Conservation (phyloP, 2,329 filamentous ascomycete species). For the Xylogone sp. region DNA sequence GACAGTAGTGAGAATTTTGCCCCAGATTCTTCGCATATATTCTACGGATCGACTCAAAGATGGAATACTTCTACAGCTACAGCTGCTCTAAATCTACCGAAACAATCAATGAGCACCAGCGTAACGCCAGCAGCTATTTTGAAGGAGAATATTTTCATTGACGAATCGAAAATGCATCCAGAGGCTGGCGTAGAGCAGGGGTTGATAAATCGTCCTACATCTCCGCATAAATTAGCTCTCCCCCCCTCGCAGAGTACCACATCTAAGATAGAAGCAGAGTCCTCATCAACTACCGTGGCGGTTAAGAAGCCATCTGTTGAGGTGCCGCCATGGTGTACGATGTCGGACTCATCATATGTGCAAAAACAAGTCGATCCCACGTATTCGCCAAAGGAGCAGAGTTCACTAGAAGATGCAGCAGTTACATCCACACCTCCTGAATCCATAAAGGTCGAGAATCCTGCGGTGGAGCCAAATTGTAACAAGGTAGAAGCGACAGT, state of each 20-base stretch:
- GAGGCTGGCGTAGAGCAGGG: constrained; percentile 37
- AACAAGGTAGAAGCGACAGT: constrained; percentile 11
- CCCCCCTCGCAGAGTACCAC: constrained; percentile 52
- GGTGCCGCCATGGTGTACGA: constrained; percentile 55
- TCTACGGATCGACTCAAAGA: constrained; percentile 51
- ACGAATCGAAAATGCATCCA: constrained; percentile 44
- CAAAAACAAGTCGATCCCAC: constrained; percentile 9
- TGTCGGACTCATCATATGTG: constrained; percentile 55
- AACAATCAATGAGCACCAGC: constrained; percentile 38
- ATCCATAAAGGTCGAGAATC: constrained; percentile 10
- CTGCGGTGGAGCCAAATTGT: constrained; percentile 19
- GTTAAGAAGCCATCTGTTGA: constrained; percentile 39
- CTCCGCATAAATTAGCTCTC: constrained; percentile 57
- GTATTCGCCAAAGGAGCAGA: too few relatives aligned
- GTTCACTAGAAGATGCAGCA: too few relatives aligned
- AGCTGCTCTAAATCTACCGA: constrained; percentile 43
- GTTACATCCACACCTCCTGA: too few relatives aligned
- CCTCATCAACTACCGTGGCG: constrained; percentile 42
- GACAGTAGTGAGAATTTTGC: constrained; percentile 53
- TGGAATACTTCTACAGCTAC: constrained; percentile 40
- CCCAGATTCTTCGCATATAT: constrained; percentile 47
- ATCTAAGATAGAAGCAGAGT: constrained; percentile 9
- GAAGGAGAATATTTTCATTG: constrained; percentile 53
- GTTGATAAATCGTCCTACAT: constrained; percentile 50
- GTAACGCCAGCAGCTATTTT: constrained; percentile 45